These are phyloP conservation scores for Chlorella sp. DNA, from an alignment of 139 green algal genomes.

Conservation along the genomic window DNA sequence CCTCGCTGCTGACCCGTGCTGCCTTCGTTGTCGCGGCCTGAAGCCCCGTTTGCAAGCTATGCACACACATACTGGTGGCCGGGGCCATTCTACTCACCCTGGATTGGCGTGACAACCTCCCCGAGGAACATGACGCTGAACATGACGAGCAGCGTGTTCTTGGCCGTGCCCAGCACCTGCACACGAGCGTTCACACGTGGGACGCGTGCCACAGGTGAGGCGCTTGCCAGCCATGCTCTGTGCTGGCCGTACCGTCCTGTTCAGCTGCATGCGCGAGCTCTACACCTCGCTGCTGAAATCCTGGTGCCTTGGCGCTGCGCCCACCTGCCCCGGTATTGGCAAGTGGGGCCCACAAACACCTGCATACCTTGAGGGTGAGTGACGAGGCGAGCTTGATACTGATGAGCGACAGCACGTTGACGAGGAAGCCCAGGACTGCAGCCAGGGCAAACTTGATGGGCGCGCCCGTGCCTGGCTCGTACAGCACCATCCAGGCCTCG, in stretches of 20 bases:
- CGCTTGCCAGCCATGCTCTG: too few relatives aligned
- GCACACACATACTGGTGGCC: background rate
- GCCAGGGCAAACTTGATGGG: conserved; percentile 48
- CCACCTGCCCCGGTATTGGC: background rate
- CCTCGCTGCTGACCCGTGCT: background rate
- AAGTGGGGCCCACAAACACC: background rate
- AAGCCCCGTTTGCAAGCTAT: background rate
- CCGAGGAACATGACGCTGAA: conserved; percentile 58
- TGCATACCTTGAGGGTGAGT: conserved; percentile 42
- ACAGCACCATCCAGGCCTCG: conserved; percentile 35
- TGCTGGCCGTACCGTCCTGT: too few relatives aligned
- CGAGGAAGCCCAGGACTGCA: conserved; percentile 75
- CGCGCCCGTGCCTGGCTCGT: too few relatives aligned
- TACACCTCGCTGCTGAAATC: background rate
- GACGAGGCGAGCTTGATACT: conserved; percentile 74
- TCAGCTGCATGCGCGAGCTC: too few relatives aligned
- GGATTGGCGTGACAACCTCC: conserved; percentile 21
- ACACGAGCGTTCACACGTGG: background rate
- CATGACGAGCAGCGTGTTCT: conserved; percentile 79
- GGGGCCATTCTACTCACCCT: background rate
- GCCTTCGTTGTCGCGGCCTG: background rate
- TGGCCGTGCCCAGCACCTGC: conserved; percentile 73
- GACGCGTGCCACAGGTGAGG: too few relatives aligned
- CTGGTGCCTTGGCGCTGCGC: background rate
- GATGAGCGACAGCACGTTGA: conserved; percentile 78